Base-by-base conservation (phyloP, 2,329 filamentous ascomycete species). In the Pezicula rhizophila region DNA sequence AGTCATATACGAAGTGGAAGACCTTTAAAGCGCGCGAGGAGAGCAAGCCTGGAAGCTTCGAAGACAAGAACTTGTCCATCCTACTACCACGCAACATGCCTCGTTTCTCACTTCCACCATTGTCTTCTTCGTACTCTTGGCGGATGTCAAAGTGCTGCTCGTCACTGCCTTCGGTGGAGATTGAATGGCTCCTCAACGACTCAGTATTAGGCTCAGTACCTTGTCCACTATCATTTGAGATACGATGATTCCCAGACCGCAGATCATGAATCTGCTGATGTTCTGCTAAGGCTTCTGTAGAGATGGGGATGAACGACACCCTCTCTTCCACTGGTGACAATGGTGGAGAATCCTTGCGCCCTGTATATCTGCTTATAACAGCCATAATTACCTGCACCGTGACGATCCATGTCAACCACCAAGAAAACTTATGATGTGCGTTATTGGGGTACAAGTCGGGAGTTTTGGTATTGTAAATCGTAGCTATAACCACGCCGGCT, bases 361-460 rank as follows among this genome's bases (percentile, higher is more conserved):
- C 49, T 1, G 56, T 51, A 46, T 61, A 64, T 39, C 56, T 46
- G 35, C 47, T 52, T n/a, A 65, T 51, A 10, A 64, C 35, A 15
- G 58, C 58, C 45, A 95, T 71, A 35, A 85, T 60, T 14, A 85
- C 76, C 70, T 96, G 92, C 0, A 77, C 81, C 46, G 75, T 75
- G 10, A 87, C 75, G 4, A 91, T 73, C 74, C 80, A 86, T 3
- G 86, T 92, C 26, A 85, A 76, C 38, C 88, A 74, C 92, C 92
- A 97, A 47, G 90, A 90, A 42, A 92, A 77, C 66, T 87, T 90
- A 70, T 90, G 84, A 66, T 96, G 91, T n/a, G 85, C 80, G 63
- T 95, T 95, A 63, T 87, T 84, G 28, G 83, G 82, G 64, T 96
- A 96, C 39, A 96, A 71, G 62, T 96, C 88, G 1, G 90, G 89